Evolutionary conservation across 2,329 filamentous ascomycete species (phyloP).

Genomic region (Clonostachys chloroleuca): DNA sequence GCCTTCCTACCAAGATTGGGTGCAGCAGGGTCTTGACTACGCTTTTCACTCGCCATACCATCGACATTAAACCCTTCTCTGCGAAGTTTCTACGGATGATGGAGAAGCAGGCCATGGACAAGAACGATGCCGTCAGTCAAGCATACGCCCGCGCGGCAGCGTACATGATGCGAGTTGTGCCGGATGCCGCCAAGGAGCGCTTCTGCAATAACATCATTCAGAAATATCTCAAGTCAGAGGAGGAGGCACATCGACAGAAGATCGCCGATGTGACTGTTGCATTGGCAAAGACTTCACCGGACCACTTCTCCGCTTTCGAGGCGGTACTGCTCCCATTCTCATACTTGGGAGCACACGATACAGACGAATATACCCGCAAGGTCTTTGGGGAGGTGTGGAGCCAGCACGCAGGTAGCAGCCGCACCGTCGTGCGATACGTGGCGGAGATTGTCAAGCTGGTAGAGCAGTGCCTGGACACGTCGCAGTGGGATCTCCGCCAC

Average conservation of each 20-base stretch:
- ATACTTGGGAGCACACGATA: constrained; percentile 84
- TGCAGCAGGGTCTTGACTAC: constrained; percentile 82
- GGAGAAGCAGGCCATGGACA: constrained; percentile 79
- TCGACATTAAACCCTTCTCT: constrained; percentile 71
- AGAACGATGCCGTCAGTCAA: constrained; percentile 88
- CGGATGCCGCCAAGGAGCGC: constrained; percentile 40
- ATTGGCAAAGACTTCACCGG: constrained; percentile 80
- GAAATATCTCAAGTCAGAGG: constrained; percentile 79
- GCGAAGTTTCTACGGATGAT: constrained; percentile 73
- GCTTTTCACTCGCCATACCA: constrained; percentile 73
- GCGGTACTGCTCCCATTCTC: constrained; percentile 76
- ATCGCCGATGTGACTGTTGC: constrained; percentile 80
- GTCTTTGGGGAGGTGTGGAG: constrained; percentile 85
- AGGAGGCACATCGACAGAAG: constrained; percentile 69
- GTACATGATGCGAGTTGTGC: constrained; percentile 67
- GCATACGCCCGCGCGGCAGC: constrained; percentile 84
- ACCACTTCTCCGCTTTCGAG: constrained; percentile 78
- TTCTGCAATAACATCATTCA: constrained; percentile 54
- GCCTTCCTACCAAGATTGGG: constrained; percentile 90
- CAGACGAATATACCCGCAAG: constrained; percentile 72
- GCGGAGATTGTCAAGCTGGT: constrained; percentile 73
- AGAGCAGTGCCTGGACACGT: constrained; percentile 65
- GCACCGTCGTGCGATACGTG: constrained; percentile 79
- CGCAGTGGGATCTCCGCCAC: constrained; percentile 88
- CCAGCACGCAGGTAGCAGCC: constrained; percentile 81